Evolutionary conservation across 176 grass and related monocot genomes (phyloP).

Genomic region (Cocos nucifera): DNA sequence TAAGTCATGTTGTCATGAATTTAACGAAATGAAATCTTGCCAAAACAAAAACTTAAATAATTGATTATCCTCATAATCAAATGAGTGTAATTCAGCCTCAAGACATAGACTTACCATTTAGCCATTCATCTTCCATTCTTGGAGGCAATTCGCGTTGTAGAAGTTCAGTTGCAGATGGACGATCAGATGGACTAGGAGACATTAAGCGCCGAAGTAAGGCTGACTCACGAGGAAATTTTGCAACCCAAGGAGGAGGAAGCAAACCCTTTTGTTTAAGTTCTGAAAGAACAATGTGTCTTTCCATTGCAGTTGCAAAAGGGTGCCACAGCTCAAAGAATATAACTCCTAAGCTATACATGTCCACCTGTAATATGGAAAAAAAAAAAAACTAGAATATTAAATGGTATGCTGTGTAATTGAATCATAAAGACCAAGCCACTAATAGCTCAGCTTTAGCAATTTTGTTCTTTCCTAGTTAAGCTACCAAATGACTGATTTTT

Average conservation of each 20-base stretch:
- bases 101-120: slow-evolving; percentile 54
- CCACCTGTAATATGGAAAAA: slow-evolving; percentile 37
- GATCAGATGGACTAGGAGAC: slow-evolving; percentile 65
- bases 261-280: slow-evolving; percentile 82
- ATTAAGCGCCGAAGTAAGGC: slow-evolving; percentile 51
- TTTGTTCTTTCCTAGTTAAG: too few relatives aligned
- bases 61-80: background rate
- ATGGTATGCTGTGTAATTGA: background rate
- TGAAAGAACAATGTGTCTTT: slow-evolving; percentile 85
- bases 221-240: slow-evolving; percentile 53
- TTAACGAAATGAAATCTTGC: too few relatives aligned
- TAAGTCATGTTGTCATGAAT: too few relatives aligned
- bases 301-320: slow-evolving; percentile 91
- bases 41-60: too few relatives aligned
- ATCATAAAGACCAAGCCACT: too few relatives aligned
- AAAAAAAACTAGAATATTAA: background rate
- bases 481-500: too few relatives aligned
- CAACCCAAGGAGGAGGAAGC: slow-evolving; percentile 54
- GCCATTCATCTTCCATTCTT: slow-evolving; percentile 91
- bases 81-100: background rate
- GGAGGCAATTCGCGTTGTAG: slow-evolving; percentile 87
- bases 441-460: too few relatives aligned
- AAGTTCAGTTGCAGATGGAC: slow-evolving; percentile 84
- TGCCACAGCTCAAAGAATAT: slow-evolving; percentile 99
- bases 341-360: slow-evolving; percentile 95